phyloP scores from a whole-genome alignment of 2,329 filamentous ascomycete genomes.

The Monosporascus sp. region DNA sequence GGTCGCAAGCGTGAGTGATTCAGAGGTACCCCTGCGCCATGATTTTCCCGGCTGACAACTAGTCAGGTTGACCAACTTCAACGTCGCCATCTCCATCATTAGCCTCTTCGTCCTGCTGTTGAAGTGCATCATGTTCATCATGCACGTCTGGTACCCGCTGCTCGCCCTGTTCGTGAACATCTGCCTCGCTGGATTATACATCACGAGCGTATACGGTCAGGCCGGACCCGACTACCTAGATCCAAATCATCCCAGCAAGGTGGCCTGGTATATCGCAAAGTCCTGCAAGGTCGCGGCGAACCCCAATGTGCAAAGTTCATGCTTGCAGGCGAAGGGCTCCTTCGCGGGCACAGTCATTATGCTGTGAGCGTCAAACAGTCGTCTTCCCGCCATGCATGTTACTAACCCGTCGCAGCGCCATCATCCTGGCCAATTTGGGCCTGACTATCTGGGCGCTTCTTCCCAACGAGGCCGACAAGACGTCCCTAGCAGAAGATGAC shows the following conservation, averaged over 20 bases:
- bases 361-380: slow-evolving; percentile 48
- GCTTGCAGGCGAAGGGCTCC: slow-evolving; percentile 61
- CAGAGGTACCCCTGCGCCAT: neutral
- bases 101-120: slow-evolving; percentile 70
- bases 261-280: slow-evolving; percentile 71
- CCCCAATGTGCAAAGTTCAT: slow-evolving; percentile 51
- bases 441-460: slow-evolving; percentile 55
- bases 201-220: slow-evolving; percentile 63
- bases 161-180: slow-evolving; percentile 55
- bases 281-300: slow-evolving; percentile 58
- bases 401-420: slow-evolving; percentile 35
- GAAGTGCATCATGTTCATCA: slow-evolving; percentile 64
- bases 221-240: slow-evolving; percentile 70
- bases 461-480: slow-evolving; percentile 50
- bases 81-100: slow-evolving; percentile 70
- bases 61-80: slow-evolving; percentile 66
- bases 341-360: slow-evolving; percentile 62
- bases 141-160: slow-evolving; percentile 66
- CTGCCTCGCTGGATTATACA: slow-evolving; percentile 56
- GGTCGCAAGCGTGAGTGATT: slow-evolving; percentile 63
- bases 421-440: slow-evolving; percentile 55
- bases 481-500: slow-evolving; percentile 36
- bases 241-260: slow-evolving; percentile 51
- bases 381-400: neutral
- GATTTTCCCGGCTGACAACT: slow-evolving; percentile 7